Evolutionary conservation across 1,139 yeast genomes (phyloP), one percentile per base, ranked within the genome.

Genomic region (Sugiyamaella paludigena): DNA sequence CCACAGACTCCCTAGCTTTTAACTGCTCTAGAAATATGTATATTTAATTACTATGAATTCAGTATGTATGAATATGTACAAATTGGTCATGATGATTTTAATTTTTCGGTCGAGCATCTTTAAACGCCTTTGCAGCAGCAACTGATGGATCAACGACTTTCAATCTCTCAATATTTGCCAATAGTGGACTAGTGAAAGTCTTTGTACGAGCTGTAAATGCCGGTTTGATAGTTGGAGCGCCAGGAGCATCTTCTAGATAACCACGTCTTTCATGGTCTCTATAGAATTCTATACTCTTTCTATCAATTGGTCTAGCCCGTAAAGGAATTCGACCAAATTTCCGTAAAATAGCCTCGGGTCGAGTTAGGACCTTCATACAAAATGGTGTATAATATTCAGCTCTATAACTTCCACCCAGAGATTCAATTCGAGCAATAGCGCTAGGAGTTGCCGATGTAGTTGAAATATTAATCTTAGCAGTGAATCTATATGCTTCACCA

Each of bases 281-380:
- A 70, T 92, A 92, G 68, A 76, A 88, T 54, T 79, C 81, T 53
- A 92, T 83, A 62, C 85, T 89, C 71, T 87, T 84, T 69, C 87
- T 80, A 58, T 80, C 83, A 7, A 84, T 84, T 24, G 98, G 98
- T 68, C 91, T 80, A 3, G 98, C 94, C 47, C 81, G 83, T 56
- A 88, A 69, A 28, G 98, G 98, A 24, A 91, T 70, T 56, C 89
- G 80, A 16, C 94, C 96, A 62, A 80, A 83, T 58, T 78, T 83
- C 54, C 76, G 69, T 46, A 85, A 67, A 59, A 82, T 84, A 65
- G 81, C 76, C 45, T 81, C 79, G 10, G 98, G 98, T 45, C 84
- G 71, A 42, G 88, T 73, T 62, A 88, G 91, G 2, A 88, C 92
- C 58, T 80, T 75, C 58, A 87, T 77, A 2, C 89, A 83, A 43